Conservation (phyloP, 2,329 filamentous ascomycete genomes). For the Xylaria sp. region DNA sequence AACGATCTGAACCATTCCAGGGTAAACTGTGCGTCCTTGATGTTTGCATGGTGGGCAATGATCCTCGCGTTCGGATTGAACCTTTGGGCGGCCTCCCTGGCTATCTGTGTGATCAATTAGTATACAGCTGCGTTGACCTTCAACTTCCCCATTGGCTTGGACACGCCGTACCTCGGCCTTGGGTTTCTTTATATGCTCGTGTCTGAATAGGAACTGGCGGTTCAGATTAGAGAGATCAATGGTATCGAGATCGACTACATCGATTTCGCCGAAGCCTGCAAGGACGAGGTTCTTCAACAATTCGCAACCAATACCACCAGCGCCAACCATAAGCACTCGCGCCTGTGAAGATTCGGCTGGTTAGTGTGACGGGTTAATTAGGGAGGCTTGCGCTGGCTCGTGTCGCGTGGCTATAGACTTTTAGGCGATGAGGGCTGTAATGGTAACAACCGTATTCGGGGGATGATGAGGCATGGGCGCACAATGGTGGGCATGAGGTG, state of each 20-base stretch:
- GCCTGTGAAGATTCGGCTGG: slow-evolving; percentile 62
- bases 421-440: neutral
- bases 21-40: slow-evolving; percentile 87
- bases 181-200: slow-evolving; percentile 97
- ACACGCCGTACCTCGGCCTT: slow-evolving; percentile 77
- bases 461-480: slow-evolving; percentile 12
- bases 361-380: slow-evolving; percentile 17
- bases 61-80: slow-evolving; percentile 92
- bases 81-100: slow-evolving; percentile 85
- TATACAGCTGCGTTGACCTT: slow-evolving; percentile 19
- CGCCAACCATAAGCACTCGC: slow-evolving; percentile 90
- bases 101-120: slow-evolving; percentile 64
- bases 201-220: slow-evolving; percentile 93
- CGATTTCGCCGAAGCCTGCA: slow-evolving; percentile 88
- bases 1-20: slow-evolving; percentile 88
- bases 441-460: neutral
- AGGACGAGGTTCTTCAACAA: slow-evolving; percentile 95
- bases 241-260: slow-evolving; percentile 96
- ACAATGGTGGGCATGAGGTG: neutral
- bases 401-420: slow-evolving; percentile 4
- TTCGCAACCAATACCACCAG: slow-evolving; percentile 96
- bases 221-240: slow-evolving; percentile 98
- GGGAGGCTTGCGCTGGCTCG: slow-evolving; percentile 4
- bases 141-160: slow-evolving; percentile 21
- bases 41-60: slow-evolving; percentile 89